A percentile compares a stretch with the other conserved stretches of the same genome.
These are phyloP conservation scores for Nothophoma quercina DNA, from an alignment of 2,329 filamentous ascomycete species.

Conservation along the genomic window DNA sequence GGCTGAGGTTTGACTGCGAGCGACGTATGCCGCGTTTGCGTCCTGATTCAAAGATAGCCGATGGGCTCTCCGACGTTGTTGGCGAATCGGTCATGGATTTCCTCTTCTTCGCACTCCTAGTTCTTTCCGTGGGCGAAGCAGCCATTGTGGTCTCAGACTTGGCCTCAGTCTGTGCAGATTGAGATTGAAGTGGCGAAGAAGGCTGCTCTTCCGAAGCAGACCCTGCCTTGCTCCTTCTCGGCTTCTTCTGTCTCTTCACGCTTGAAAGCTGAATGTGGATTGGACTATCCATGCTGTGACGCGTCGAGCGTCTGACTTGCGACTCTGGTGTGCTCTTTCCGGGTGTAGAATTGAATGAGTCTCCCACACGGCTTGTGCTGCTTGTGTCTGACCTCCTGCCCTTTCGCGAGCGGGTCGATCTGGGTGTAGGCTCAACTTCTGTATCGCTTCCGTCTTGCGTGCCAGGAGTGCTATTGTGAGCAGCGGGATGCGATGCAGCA, in stretches of 20 bases:
- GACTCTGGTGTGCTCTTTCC: slow-evolving; percentile 28
- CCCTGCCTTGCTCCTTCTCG: slow-evolving; percentile 25
- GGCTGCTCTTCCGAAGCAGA: slow-evolving; percentile 25
- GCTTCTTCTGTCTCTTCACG: slow-evolving; percentile 35
- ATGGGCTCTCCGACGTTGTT: slow-evolving; percentile 1
- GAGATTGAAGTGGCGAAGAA: slow-evolving; percentile 50
- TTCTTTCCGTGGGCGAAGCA: slow-evolving; percentile 6
- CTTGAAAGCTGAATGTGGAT: slow-evolving; percentile 21
- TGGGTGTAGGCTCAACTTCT: slow-evolving; percentile 34
- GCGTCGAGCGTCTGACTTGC: slow-evolving; percentile 37
- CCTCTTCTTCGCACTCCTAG: slow-evolving; percentile 26
- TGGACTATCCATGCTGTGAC: slow-evolving; percentile 35
- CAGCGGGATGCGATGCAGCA: slow-evolving; percentile 27
- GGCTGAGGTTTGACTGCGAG: slow-evolving; percentile 40
- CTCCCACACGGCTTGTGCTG: slow-evolving; percentile 44
- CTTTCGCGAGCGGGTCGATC: slow-evolving; percentile 12
- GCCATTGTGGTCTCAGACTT: neutral
- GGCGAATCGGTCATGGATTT: slow-evolving; percentile 25
- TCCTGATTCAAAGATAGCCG: slow-evolving; percentile 22
- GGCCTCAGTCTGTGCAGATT: neutral
- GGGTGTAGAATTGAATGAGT: slow-evolving; percentile 45
- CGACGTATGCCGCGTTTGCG: slow-evolving; percentile 36
- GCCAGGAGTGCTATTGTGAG: neutral
- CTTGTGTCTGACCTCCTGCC: slow-evolving; percentile 22
- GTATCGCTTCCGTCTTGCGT: slow-evolving; percentile 24